A percentile compares a stretch with the other conserved stretches of the same genome.
These are phyloP conservation scores for Achaetomiella virescens DNA, from an alignment of 495 filamentous ascomycete species.

Conservation along the genomic window DNA sequence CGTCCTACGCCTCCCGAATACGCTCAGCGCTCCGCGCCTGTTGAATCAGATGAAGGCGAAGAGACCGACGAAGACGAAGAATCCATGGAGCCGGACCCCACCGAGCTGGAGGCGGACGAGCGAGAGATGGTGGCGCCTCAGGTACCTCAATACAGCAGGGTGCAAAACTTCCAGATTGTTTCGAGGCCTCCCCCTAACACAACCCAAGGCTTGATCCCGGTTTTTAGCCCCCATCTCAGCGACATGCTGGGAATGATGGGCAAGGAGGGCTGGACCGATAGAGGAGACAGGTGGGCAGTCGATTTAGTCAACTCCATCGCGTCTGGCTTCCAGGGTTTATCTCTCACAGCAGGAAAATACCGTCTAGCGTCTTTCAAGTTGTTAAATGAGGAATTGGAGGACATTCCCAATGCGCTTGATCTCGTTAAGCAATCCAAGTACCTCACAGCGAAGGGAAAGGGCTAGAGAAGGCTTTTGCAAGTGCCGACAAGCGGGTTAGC, in stretches of 20 bases:
- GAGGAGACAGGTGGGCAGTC: not conserved
- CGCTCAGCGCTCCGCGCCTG: too few relatives aligned
- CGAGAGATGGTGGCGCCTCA: too few relatives aligned
- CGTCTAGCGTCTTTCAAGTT: not conserved
- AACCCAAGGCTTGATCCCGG: not conserved
- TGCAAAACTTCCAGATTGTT: not conserved
- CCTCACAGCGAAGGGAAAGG: not conserved
- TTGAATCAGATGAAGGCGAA: not conserved
- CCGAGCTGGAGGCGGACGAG: not conserved
- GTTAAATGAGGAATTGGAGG: not conserved
- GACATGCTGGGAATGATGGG: conserved; percentile 8
- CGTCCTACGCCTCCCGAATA: not conserved
- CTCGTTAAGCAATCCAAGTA: not conserved
- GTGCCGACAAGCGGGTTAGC: not conserved
- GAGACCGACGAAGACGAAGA: not conserved
- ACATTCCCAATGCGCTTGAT: not conserved
- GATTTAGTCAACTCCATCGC: not conserved
- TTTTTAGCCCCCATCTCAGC: not conserved
- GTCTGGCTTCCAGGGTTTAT: not conserved
- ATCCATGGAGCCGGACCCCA: not conserved
- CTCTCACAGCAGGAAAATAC: not conserved
- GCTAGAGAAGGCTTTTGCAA: not conserved
- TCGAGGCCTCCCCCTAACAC: not conserved
- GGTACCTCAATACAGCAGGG: not conserved
- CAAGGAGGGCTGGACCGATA: conserved; percentile 4